Percentiles rank a stretch among this genome's conserved stretches.
Conservation (phyloP, 805 yeast species). For the Nakazawaea holstii region DNA sequence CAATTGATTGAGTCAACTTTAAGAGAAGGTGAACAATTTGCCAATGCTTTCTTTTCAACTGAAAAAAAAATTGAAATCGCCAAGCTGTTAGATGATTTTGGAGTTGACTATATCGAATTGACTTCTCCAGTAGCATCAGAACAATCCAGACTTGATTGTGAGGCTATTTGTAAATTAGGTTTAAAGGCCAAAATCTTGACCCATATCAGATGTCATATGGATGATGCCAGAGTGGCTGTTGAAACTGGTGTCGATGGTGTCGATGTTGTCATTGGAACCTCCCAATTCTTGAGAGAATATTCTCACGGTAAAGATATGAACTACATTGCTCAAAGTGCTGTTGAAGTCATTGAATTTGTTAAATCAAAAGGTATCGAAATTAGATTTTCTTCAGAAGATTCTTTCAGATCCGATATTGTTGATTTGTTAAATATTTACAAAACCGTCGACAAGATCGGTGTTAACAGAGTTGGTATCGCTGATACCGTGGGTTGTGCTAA, state of each 20-base stretch:
- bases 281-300: conserved; percentile 88
- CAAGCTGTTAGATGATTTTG: conserved; percentile 93
- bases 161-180: conserved; percentile 96
- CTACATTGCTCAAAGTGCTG: conserved; percentile 91
- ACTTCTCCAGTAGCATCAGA: conserved; percentile 98
- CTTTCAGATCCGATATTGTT: conserved; percentile 94
- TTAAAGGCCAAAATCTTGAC: conserved; percentile 93
- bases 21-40: conserved; percentile 98
- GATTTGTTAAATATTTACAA: conserved; percentile 92
- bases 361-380: conserved; percentile 95
- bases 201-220: conserved; percentile 98
- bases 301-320: conserved; percentile 99
- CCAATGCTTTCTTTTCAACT: conserved; percentile 91
- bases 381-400: conserved; percentile 94
- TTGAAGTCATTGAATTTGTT: conserved; percentile 96
- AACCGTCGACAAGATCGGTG: conserved; percentile 96
- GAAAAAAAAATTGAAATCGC: conserved; percentile 97
- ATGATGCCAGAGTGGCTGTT: conserved; percentile 95
- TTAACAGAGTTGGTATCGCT: conserved; percentile 98
- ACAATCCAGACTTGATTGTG: conserved; percentile 89
- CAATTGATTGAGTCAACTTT: conserved; percentile 92
- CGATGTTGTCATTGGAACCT: conserved; percentile 96
- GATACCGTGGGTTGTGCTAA: conserved; percentile 99
- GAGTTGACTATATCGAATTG: conserved; percentile 95
- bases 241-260: conserved; percentile 99